A percentile compares a stretch with the other conserved stretches of the same genome.
Conservation (phyloP, 2,329 filamentous ascomycete genomes). For the Daldinia eschscholtzii region DNA sequence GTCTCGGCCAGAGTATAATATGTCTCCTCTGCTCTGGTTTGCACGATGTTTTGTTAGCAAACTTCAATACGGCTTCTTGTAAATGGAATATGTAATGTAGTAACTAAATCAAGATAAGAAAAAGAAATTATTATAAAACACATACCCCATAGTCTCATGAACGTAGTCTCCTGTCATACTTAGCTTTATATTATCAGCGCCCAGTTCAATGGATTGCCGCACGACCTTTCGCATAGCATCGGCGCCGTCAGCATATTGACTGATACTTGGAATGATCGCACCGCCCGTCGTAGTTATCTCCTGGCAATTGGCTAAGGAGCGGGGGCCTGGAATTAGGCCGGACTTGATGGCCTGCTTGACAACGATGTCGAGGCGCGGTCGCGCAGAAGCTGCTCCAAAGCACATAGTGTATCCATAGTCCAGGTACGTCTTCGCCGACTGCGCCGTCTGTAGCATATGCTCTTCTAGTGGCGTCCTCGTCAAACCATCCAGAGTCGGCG, state of each 20-base stretch:
- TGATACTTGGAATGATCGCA: conserved; percentile 57
- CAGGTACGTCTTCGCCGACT: conserved; percentile 59
- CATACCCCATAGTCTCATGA: conserved; percentile 38
- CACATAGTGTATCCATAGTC: conserved; percentile 66
- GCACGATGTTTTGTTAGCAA: neutral
- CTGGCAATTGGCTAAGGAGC: conserved; percentile 62
- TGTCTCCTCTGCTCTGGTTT: conserved; percentile 47
- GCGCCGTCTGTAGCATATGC: conserved; percentile 60
- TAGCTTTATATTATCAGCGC: conserved; percentile 60
- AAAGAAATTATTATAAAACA: neutral
- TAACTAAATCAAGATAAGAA: neutral
- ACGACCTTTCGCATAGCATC: conserved; percentile 58
- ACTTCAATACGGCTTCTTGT: neutral
- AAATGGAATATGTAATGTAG: too few relatives aligned
- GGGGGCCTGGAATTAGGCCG: conserved; percentile 61
- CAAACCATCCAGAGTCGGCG: conserved; percentile 56
- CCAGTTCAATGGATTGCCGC: conserved; percentile 53
- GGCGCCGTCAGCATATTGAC: conserved; percentile 54
- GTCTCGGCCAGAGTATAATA: conserved; percentile 62
- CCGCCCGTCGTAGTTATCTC: conserved; percentile 62
- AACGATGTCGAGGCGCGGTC: conserved; percentile 60
- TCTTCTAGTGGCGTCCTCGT: conserved; percentile 61
- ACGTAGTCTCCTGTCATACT: conserved; percentile 54
- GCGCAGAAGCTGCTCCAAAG: conserved; percentile 62
- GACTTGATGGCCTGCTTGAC: conserved; percentile 63